These are phyloP conservation scores for Arthrobotrys sinensis DNA, from an alignment of 2,329 filamentous ascomycete genomes.

Conservation along the genomic window DNA sequence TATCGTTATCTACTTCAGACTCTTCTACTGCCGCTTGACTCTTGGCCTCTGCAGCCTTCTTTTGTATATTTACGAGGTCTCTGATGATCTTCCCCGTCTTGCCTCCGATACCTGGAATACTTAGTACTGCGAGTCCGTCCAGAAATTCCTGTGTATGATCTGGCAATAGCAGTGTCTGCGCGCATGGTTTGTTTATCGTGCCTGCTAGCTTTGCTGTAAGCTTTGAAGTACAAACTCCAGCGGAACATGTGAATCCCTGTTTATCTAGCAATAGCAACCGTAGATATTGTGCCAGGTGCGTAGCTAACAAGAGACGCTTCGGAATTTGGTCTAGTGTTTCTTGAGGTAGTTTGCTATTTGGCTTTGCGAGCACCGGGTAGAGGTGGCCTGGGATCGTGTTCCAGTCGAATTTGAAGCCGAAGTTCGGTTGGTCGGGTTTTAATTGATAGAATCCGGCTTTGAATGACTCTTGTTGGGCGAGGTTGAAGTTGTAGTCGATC, in stretches of 20 bases:
- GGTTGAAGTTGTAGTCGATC: conserved; percentile 81
- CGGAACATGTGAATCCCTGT: conserved; percentile 88
- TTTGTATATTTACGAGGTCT: conserved; percentile 72
- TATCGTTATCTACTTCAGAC: conserved; percentile 64
- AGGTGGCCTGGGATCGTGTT: conserved; percentile 77
- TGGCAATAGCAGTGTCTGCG: conserved; percentile 86
- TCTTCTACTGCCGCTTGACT: conserved; percentile 57
- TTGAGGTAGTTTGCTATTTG: conserved; percentile 61
- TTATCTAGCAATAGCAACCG: conserved; percentile 80
- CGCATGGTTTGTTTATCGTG: conserved; percentile 85
- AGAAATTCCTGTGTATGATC: conserved; percentile 79
- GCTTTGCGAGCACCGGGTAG: conserved; percentile 68
- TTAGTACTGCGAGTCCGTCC: conserved; percentile 81
- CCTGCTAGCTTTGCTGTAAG: conserved; percentile 87
- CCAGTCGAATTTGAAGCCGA: conserved; percentile 86
- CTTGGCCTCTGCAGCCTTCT: conserved; percentile 52
- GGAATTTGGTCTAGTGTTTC: conserved; percentile 67
- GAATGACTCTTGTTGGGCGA: conserved; percentile 71
- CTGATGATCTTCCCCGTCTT: conserved; percentile 81
- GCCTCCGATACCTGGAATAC: conserved; percentile 87
- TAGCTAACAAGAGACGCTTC: conserved; percentile 80
- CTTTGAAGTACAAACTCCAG: conserved; percentile 90
- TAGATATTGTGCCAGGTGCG: conserved; percentile 83
- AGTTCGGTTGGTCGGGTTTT: conserved; percentile 79
- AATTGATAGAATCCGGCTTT: conserved; percentile 83